Base-by-base conservation (phyloP, 2,329 filamentous ascomycete species). In the Knufia fluminis region DNA sequence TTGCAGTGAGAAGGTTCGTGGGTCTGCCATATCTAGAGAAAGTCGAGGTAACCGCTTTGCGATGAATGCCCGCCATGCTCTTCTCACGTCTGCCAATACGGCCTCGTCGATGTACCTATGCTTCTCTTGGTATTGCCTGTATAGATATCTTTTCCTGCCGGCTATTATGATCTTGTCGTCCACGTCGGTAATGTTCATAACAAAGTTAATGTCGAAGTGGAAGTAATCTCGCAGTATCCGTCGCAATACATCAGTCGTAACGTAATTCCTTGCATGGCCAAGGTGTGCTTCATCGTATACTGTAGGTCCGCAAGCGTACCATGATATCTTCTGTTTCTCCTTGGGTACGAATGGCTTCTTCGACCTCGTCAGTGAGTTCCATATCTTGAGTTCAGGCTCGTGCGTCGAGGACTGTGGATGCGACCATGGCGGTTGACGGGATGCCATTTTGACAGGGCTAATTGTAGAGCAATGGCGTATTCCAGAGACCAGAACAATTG, bases 131-230 rank as follows among this genome's bases (percentile, higher is more conserved):
- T 86, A 83, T 53, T 91, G 78, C 40, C 68, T 71, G 50, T 95
- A 81, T 31, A 96, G 69, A 62, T 89, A 79, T 61, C 92, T 83
- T 68, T 92, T 82, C 61, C 91, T 76, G 12, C 85, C 79, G 49
- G 76, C 71, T 12, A 82, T 64, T 54, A 81, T 81, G 60, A 82
- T 86, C 73, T 85, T 85, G 67, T 86, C 82, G 59, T 89, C 85
- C 33, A 91, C 77, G 60, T 91, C 89, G 23, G 89, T 94, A 55
- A 92, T 88, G 69, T 94, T 94, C 83, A 94, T 92, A 57, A 94
- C 86, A 69, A 94, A 94, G 52, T 82, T 80, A 57, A 95, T 79
- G 36, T 88, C 72, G 66, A 85, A 92, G 53, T 80, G 79, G 65
- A 94, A 94, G 68, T 92, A 91, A 65, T 91, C 81, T 61, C 78